Percentiles rank a stretch among this genome's conserved stretches.
These are phyloP conservation scores for Mucor ambiguus DNA, from an alignment of 371 early-diverging fungal genomes.

Conservation along the genomic window DNA sequence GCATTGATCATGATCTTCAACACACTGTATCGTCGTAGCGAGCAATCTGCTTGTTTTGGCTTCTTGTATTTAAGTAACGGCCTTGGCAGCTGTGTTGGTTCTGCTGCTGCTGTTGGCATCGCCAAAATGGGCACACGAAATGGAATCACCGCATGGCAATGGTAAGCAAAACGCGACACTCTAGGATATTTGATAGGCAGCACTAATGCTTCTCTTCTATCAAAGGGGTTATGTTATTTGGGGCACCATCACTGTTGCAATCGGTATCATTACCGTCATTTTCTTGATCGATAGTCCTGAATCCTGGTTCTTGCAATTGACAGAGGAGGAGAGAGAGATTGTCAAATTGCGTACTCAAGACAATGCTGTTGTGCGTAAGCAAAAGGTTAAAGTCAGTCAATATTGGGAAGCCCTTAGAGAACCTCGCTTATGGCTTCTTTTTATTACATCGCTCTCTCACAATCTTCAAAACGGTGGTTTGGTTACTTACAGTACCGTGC, in stretches of 20 bases:
- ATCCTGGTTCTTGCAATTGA: slow-evolving; percentile 18
- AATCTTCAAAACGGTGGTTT: slow-evolving; percentile 40
- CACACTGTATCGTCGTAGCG: slow-evolving; percentile 32
- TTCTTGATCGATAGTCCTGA: slow-evolving; percentile 27
- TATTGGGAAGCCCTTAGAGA: slow-evolving; percentile 28
- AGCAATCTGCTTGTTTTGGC: slow-evolving; percentile 32
- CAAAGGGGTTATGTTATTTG: slow-evolving; percentile 35
- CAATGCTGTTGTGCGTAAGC: slow-evolving; percentile 26
- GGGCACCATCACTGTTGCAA: slow-evolving; percentile 17
- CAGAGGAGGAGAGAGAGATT: slow-evolving; percentile 30
- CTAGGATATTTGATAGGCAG: neutral
- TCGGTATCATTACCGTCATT: slow-evolving; percentile 22
- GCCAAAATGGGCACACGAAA: slow-evolving; percentile 18
- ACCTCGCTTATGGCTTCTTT: slow-evolving; percentile 26
- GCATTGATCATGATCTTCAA: slow-evolving; percentile 28
- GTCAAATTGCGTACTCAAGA: slow-evolving; percentile 24
- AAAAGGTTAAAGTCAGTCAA: slow-evolving; percentile 17
- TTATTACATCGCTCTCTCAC: slow-evolving; percentile 13
- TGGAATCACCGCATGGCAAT: slow-evolving; percentile 27
- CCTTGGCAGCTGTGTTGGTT: slow-evolving; percentile 9
- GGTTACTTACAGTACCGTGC: slow-evolving; percentile 30
- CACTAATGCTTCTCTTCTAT: neutral
- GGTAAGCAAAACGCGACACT: slow-evolving; percentile 3
- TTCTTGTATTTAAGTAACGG: slow-evolving; percentile 24
- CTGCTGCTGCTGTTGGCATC: slow-evolving; percentile 21